Percentiles rank a stretch among this genome's conserved stretches.
phyloP scores from a whole-genome alignment of 2,329 filamentous ascomycete species.

The Pyricularia grisea region DNA sequence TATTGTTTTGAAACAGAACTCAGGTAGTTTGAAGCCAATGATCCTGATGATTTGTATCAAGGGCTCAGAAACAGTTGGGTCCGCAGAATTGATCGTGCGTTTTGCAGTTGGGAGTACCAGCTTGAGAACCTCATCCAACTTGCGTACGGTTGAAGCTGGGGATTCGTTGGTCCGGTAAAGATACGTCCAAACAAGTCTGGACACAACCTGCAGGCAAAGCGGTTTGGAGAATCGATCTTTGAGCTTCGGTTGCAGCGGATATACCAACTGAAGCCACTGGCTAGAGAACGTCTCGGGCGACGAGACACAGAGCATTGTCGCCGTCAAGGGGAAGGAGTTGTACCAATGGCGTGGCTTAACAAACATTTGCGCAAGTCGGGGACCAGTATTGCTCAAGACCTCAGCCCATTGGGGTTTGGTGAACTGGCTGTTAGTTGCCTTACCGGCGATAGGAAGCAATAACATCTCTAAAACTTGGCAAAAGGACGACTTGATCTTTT shows the following conservation, averaged over 20 bases:
- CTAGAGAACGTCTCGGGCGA: constrained; percentile 72
- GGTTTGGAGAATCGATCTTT: constrained; percentile 76
- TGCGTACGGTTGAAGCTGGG: constrained; percentile 57
- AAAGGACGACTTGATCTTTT: constrained; percentile 85
- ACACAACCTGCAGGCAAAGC: constrained; percentile 79
- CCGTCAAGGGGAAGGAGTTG: constrained; percentile 79
- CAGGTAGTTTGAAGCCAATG: constrained; percentile 87
- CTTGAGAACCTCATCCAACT: constrained; percentile 82
- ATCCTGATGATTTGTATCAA: constrained; percentile 90
- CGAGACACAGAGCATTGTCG: constrained; percentile 80
- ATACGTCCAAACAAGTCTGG: constrained; percentile 88
- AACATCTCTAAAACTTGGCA: constrained; percentile 86
- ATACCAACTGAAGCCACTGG: constrained; percentile 79
- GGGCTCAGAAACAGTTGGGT: constrained; percentile 76
- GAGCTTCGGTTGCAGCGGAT: constrained; percentile 67
- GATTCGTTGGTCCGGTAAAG: constrained; percentile 75
- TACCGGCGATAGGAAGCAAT: constrained; percentile 77
- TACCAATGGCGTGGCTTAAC: constrained; percentile 89
- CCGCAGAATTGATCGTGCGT: constrained; percentile 72
- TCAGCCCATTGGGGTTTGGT: constrained; percentile 78
- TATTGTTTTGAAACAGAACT: constrained; percentile 84
- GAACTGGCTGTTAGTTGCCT: constrained; percentile 65
- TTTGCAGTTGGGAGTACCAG: constrained; percentile 75
- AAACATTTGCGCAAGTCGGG: constrained; percentile 74
- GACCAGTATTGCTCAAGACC: constrained; percentile 69